Evolutionary conservation across 225 moss, liverwort and hornwort genomes (phyloP).

Genomic region (Pseudisothecium myosuroides): DNA sequence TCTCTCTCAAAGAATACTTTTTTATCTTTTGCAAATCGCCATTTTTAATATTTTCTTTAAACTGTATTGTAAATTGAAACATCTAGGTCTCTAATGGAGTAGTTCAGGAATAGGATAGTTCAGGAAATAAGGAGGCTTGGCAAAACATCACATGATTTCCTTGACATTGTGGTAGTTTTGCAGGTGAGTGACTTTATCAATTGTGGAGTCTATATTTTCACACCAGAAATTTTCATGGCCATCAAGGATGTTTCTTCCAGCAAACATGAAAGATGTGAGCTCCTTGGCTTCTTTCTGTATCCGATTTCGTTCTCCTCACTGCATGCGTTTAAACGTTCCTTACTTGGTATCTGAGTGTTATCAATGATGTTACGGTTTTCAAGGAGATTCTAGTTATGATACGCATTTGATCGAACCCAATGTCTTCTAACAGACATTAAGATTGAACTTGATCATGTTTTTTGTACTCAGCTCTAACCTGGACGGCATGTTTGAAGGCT

Average conservation of each 20-base stretch:
- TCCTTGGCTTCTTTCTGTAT: not conserved
- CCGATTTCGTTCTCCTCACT: not conserved
- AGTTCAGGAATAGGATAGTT: not conserved
- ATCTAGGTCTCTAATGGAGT: not conserved
- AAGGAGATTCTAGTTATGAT: not conserved
- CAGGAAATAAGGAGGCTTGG: not conserved
- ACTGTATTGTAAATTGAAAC: not conserved
- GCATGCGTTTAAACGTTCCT: not conserved
- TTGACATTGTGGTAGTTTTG: slow-evolving; percentile 21
- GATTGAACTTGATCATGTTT: not conserved
- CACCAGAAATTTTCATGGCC: slow-evolving; percentile 80
- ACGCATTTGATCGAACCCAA: not conserved
- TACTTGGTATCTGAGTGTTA: not conserved
- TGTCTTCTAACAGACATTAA: not conserved
- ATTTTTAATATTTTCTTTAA: not conserved
- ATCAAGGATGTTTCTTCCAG: slow-evolving; percentile 60
- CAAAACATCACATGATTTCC: not conserved
- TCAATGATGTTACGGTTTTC: not conserved
- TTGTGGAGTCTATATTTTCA: slow-evolving; percentile 97
- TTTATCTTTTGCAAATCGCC: not conserved
- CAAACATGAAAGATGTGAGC: slow-evolving; percentile 74
- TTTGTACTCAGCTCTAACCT: not conserved
- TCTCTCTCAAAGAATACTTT: not conserved
- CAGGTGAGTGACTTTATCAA: slow-evolving; percentile 98
- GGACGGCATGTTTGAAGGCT: not conserved